Base-by-base conservation (phyloP, 139 green algal species). In the Volvox africanus region DNA sequence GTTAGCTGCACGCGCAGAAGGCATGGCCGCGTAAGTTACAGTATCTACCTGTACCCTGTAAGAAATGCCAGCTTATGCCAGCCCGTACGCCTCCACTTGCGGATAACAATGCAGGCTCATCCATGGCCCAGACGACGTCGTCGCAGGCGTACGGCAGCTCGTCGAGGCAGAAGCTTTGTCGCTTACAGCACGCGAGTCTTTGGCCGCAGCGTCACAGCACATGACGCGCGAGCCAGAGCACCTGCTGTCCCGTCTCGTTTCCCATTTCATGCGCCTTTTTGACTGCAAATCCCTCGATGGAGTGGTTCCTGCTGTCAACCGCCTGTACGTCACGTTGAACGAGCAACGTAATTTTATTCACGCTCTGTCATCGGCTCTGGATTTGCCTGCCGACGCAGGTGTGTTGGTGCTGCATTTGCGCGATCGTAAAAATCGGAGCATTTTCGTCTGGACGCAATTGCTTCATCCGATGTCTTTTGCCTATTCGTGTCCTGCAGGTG, bases 261-360 rank as follows among this genome's bases (percentile, higher is more conserved):
- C 80, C 11, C 94, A 96, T 61, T 95, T 95, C 87, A 91, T 94
- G 92, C 87, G 93, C 12, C 92, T 96, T 9, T 96, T 97, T 82
- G 92, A 93, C 33, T 93, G 89, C 62, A 82, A 67, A 0, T 86
- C 80, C 5, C 88, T 96, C 69, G 95, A 96, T 44, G 93, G 92
- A 2, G 82, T 95, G 5, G 50, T 96, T 18, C 75, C 93, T 1
- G 61, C 92, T 2, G 94, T 95, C 67, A 97, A 95, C 88, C 86
- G 91, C 36, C 36, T 94, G 44, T 93, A 93, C 84, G 91, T 93
- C 86, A 88, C 79, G 1, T 22, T 94, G 30, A 92, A 76, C 22
- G 94, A 97, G 91, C 91, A 82, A 28, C 84, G 90, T 32, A 97
- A 96, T 88, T 94, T 95, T 44, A 33, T 85, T 24, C 83, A 91